phyloP scores from a whole-genome alignment of 2,329 filamentous ascomycete genomes.

The Plenodomus lindquistii region DNA sequence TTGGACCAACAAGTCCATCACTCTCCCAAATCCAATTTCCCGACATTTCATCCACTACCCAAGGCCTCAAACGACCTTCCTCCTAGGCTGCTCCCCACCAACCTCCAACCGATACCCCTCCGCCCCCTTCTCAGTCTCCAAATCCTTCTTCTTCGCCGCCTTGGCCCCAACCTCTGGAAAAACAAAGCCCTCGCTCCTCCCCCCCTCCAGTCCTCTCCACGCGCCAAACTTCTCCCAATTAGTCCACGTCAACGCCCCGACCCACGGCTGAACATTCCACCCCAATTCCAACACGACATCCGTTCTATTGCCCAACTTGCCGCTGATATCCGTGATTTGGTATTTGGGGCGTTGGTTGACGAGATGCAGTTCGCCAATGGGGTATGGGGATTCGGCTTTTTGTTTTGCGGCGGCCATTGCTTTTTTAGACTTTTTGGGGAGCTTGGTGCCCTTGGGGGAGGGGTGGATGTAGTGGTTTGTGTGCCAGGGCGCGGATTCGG shows the following conservation, averaged over 20 bases:
- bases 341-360: conserved; percentile 93
- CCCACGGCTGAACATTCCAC: conserved; percentile 98
- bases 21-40: too few relatives aligned
- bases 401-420: conserved; percentile 17
- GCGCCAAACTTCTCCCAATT: conserved; percentile 53
- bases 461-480: conserved; percentile 57
- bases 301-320: conserved; percentile 72
- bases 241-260: conserved; percentile 83
- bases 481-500: conserved; percentile 62
- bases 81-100: conserved; percentile 34
- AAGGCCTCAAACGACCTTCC: conserved; percentile 12
- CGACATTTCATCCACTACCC: not conserved
- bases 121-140: conserved; percentile 54
- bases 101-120: conserved; percentile 52
- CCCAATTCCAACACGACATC: conserved; percentile 80
- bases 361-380: conserved; percentile 73
- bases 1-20: too few relatives aligned
- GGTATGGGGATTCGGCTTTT: conserved; percentile 25
- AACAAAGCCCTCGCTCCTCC: conserved; percentile 65
- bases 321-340: conserved; percentile 88
- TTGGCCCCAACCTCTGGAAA: conserved; percentile 70
- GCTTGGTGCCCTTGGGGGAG: conserved; percentile 58
- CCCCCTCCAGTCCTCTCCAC: conserved; percentile 69
- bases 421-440: conserved; percentile 44
- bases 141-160: conserved; percentile 57